phyloP scores from a whole-genome alignment of 1,284 basidiomycete genomes.

The Somion occarium region DNA sequence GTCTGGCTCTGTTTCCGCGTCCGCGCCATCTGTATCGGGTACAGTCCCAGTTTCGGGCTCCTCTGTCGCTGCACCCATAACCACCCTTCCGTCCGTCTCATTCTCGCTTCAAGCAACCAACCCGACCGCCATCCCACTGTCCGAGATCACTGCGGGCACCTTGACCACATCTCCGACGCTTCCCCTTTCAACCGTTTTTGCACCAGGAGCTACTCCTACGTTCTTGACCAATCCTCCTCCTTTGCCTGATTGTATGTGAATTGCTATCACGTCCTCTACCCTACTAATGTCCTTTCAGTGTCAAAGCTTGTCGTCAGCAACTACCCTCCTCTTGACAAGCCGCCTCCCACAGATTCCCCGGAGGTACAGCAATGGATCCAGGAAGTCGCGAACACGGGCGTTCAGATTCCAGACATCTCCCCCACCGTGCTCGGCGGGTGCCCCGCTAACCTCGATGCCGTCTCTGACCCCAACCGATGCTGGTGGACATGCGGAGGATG shows the following conservation, averaged over 20 bases:
- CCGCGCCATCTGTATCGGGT: slow-evolving; percentile 3
- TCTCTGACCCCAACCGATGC: slow-evolving; percentile 50
- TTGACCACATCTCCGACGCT: slow-evolving; percentile 34
- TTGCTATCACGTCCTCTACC: neutral
- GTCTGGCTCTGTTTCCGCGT: slow-evolving; percentile 9
- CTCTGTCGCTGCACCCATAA: neutral
- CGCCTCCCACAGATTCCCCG: slow-evolving; percentile 63
- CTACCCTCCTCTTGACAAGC: slow-evolving; percentile 69
- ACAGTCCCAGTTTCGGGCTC: slow-evolving; percentile 10
- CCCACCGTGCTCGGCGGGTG: slow-evolving; percentile 58
- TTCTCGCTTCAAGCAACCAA: slow-evolving; percentile 47
- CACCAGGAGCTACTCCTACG: slow-evolving; percentile 41
- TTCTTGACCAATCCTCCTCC: slow-evolving; percentile 43
- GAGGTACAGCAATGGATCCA: slow-evolving; percentile 72
- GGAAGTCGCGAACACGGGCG: slow-evolving; percentile 50
- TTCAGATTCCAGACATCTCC: slow-evolving; percentile 49
- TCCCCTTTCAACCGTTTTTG: slow-evolving; percentile 32
- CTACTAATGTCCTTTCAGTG: slow-evolving; percentile 26
- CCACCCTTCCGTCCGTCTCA: slow-evolving; percentile 21
- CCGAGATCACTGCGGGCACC: slow-evolving; percentile 38
- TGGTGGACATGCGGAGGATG: slow-evolving; percentile 91
- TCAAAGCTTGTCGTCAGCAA: slow-evolving; percentile 37
- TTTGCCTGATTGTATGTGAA: slow-evolving; percentile 41
- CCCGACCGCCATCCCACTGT: slow-evolving; percentile 54
- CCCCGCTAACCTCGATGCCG: slow-evolving; percentile 54